Base-by-base conservation (phyloP, 2,329 filamentous ascomycete species). In the Pyrenophora graminea region DNA sequence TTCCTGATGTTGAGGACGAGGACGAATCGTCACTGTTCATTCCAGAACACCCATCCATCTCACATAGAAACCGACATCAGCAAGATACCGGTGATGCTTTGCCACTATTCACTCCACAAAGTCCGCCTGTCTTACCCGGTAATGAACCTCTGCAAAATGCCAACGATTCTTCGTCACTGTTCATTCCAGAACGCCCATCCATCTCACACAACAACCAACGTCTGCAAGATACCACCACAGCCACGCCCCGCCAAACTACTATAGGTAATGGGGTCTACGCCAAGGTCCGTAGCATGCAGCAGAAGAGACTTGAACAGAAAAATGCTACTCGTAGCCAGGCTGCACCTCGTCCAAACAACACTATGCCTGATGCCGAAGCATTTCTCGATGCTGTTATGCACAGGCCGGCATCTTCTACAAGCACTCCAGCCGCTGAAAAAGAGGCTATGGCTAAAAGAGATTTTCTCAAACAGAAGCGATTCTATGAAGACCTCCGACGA, bases 401-500 rank as follows among this genome's bases (percentile, higher is more conserved):
- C 10, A 25, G 39, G 46, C 31, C 13, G 18, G 33, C 51, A 6
- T 21, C 45, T 9, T 8, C 48, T 6, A 54, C 41, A 21, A 38
- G 36, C 17, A 10, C 13, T 5, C 33, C 46, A 2, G 19, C 19
- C 10, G 23, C 51, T 1, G 50, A 53, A 4, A 45, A 53, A 13
- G 54, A 55, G 1, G 53, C 56, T 3, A 25, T 44, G n/a, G 61
- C 59, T 3, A 6, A 12, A 2, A 50, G 42, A 6, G 44, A 62
- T n/a, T 72, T 55, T 23, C 8, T 61, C 23, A 48, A 52, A 25
- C 51, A 62, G 32, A 63, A 68, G 46, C 50, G 34, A 0, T 18
- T 63, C 13, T 73, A 59, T 30, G 58, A 70, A 1, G 40, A 53
- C 0, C 32, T 68, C 4, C 63, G 40, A 38, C 39, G 9, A 7